phyloP scores from a whole-genome alignment of 2,329 filamentous ascomycete species.

The Aureobasidium leucospermi region DNA sequence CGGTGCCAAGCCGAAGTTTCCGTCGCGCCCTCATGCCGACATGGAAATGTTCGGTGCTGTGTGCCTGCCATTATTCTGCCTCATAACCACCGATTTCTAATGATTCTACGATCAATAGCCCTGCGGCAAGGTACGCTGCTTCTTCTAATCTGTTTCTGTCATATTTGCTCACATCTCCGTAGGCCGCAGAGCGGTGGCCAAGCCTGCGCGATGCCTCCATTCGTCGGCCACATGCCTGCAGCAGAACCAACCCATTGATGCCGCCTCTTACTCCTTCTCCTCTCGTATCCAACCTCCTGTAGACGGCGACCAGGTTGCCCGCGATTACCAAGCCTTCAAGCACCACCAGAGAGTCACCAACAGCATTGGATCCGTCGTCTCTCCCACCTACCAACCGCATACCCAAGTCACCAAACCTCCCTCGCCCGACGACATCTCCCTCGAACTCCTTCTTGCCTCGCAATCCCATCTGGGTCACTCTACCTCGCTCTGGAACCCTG shows the following conservation, averaged over 20 bases:
- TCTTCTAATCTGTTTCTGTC: neutral
- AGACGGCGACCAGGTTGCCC: slow-evolving; percentile 25
- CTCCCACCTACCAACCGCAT: slow-evolving; percentile 56
- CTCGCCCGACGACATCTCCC: slow-evolving; percentile 68
- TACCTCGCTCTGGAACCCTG: slow-evolving; percentile 87
- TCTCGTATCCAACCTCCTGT: slow-evolving; percentile 18
- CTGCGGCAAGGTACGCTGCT: slow-evolving; percentile 31
- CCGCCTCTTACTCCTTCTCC: slow-evolving; percentile 20
- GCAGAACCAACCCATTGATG: slow-evolving; percentile 5
- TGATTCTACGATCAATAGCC: slow-evolving; percentile 38
- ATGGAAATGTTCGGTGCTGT: slow-evolving; percentile 5
- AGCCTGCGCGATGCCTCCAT: slow-evolving; percentile 24
- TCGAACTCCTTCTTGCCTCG: slow-evolving; percentile 82
- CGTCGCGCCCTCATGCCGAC: neutral
- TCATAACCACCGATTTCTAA: slow-evolving; percentile 18
- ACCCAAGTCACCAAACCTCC: slow-evolving; percentile 67
- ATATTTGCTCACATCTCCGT: slow-evolving; percentile 9
- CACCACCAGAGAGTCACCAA: slow-evolving; percentile 32
- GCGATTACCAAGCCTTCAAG: slow-evolving; percentile 37
- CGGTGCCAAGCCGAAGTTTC: slow-evolving; percentile 3
- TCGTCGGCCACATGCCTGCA: slow-evolving; percentile 20
- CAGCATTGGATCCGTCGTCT: slow-evolving; percentile 33
- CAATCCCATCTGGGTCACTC: slow-evolving; percentile 88
- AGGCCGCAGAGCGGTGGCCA: slow-evolving; percentile 35
- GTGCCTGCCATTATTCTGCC: neutral